A percentile compares a stretch with the other conserved stretches of the same genome.
Evolutionary conservation across 2,329 filamentous ascomycete species (phyloP).

Genomic region (Monilinia aucupariae): DNA sequence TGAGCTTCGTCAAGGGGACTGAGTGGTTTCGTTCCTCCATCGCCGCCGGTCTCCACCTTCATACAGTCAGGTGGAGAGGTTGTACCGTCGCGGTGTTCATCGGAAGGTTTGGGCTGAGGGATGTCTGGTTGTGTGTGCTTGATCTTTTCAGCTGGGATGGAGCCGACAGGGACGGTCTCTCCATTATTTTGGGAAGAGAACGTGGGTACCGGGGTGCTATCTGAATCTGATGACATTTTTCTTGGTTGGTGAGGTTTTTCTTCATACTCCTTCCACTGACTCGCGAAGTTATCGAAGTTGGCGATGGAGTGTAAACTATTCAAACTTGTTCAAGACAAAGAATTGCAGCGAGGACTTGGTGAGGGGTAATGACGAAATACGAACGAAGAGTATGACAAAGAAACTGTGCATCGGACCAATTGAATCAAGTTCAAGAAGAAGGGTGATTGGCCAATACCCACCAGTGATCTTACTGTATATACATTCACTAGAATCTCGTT

Average conservation of each 20-base stretch:
- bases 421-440: neutral
- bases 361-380: slow-evolving; percentile 7
- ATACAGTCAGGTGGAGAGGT: slow-evolving; percentile 2
- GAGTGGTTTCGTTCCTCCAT: neutral
- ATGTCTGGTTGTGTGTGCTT: neutral
- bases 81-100: neutral
- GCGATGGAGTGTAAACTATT: neutral
- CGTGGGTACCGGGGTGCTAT: neutral
- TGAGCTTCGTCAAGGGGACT: neutral
- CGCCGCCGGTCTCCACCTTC: slow-evolving; percentile 3
- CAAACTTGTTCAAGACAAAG: neutral
- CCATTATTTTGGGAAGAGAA: neutral
- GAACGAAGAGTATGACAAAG: slow-evolving; percentile 1
- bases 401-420: neutral
- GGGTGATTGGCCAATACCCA: neutral
- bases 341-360: neutral
- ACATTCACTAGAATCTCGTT: neutral
- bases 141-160: neutral
- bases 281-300: neutral
- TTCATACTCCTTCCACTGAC: neutral
- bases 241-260: neutral
- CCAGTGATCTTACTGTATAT: no score
- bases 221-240: slow-evolving; percentile 5
- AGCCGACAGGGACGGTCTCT: neutral
- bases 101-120: neutral